Evolutionary conservation across 805 yeast species (phyloP).

Genomic region (Zygoascus ofunaensis): DNA sequence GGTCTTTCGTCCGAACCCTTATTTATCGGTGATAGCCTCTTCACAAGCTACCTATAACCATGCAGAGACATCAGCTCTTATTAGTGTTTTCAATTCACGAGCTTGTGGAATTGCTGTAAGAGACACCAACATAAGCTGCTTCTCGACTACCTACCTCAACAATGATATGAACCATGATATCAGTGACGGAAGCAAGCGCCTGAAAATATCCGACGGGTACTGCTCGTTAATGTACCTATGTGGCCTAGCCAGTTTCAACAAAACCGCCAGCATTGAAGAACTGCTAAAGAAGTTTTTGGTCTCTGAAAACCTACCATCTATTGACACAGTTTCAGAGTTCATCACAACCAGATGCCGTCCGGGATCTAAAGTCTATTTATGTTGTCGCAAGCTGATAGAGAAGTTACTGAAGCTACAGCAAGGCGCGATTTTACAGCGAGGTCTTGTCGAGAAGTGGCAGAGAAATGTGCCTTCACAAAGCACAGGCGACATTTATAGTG

Average conservation of each 20-base stretch:
- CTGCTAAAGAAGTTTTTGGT: background rate
- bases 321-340: background rate
- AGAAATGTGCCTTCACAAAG: conserved; percentile 5
- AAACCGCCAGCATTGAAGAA: background rate
- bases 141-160: too few relatives aligned
- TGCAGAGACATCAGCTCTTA: too few relatives aligned
- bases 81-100: too few relatives aligned
- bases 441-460: conserved; percentile 7
- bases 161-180: too few relatives aligned
- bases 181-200: too few relatives aligned
- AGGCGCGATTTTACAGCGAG: background rate
- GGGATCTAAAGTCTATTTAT: background rate
- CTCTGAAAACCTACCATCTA: background rate
- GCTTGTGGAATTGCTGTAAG: too few relatives aligned
- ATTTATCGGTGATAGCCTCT: background rate
- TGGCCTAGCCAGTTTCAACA: background rate
- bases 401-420: background rate
- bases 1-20: background rate
- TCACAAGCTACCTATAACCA: too few relatives aligned
- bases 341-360: background rate
- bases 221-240: background rate
- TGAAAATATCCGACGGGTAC: background rate
- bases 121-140: too few relatives aligned
- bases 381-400: background rate
- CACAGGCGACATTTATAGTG: conserved; percentile 4